Conservation (phyloP, 2,329 filamentous ascomycete genomes). For the Penicillium sp. region DNA sequence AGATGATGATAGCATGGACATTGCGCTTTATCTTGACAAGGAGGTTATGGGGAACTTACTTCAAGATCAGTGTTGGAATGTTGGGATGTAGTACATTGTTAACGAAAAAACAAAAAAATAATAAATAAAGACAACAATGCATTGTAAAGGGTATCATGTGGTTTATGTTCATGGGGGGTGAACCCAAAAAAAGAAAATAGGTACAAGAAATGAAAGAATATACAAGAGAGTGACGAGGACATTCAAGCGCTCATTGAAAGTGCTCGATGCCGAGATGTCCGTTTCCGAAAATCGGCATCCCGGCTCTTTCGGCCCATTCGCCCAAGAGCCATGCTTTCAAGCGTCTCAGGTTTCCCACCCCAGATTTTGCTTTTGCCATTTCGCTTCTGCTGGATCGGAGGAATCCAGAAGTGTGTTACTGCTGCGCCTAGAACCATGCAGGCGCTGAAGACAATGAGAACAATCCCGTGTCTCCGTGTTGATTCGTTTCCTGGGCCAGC, state of each 20-base stretch:
- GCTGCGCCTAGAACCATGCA: slow-evolving; percentile 46
- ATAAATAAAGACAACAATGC: neutral
- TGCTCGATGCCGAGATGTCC: slow-evolving; percentile 16
- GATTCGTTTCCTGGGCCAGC: slow-evolving; percentile 31
- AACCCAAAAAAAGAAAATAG: neutral
- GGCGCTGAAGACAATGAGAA: slow-evolving; percentile 44
- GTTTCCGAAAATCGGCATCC: slow-evolving; percentile 29
- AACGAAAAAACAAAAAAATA: too few species aligned
- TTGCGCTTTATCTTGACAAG: slow-evolving; percentile 17
- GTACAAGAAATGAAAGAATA: neutral
- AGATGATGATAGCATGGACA: slow-evolving; percentile 15
- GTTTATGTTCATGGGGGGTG: neutral
- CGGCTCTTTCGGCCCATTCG: slow-evolving; percentile 39
- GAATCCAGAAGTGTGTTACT: slow-evolving; percentile 45
- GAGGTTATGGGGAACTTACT: slow-evolving; percentile 3
- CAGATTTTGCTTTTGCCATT: slow-evolving; percentile 31
- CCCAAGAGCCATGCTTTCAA: slow-evolving; percentile 44
- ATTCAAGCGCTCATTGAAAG: slow-evolving; percentile 23
- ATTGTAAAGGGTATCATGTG: neutral
- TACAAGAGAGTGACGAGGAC: neutral
- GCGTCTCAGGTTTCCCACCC: slow-evolving; percentile 39
- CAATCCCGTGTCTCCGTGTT: slow-evolving; percentile 42
- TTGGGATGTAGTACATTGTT: neutral
- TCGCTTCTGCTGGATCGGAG: slow-evolving; percentile 36
- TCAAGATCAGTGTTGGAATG: neutral